Evolutionary conservation across 192 early-diverging fungal species (phyloP).

Genomic region (Rhizophagus prolifer): DNA sequence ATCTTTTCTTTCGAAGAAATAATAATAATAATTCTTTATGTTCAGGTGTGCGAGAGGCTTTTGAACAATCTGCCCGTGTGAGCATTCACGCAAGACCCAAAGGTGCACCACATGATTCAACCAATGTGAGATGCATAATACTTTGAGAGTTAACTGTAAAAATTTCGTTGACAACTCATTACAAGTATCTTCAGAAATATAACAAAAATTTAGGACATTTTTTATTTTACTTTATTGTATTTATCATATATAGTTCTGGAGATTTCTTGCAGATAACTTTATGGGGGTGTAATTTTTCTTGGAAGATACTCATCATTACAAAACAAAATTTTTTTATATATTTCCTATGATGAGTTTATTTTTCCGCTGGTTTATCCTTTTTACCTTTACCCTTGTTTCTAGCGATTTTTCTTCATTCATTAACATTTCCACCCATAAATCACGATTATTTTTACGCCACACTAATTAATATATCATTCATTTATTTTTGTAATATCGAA

Average conservation of each 20-base stretch:
- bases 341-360: background rate
- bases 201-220: background rate
- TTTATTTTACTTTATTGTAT: slow-evolving; percentile 1
- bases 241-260: background rate
- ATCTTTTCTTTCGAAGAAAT: too few relatives aligned
- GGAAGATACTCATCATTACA: background rate
- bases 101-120: background rate
- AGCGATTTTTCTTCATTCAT: background rate
- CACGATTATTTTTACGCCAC: too few relatives aligned
- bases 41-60: slow-evolving; percentile 82
- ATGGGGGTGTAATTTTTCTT: too few relatives aligned
- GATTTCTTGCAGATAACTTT: too few relatives aligned
- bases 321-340: background rate
- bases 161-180: background rate
- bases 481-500: background rate
- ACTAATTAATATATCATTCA: background rate
- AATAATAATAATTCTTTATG: slow-evolving; percentile 24
- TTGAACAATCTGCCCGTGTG: slow-evolving; percentile 83
- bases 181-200: background rate
- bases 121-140: background rate
- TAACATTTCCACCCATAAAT: background rate
- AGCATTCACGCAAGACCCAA: slow-evolving; percentile 55
- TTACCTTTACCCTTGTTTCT: background rate
- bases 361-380: background rate
- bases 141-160: background rate